A percentile compares a stretch with the other conserved stretches of the same genome.
phyloP scores from a whole-genome alignment of 2,329 filamentous ascomycete species.

The Penicillium thymicola region DNA sequence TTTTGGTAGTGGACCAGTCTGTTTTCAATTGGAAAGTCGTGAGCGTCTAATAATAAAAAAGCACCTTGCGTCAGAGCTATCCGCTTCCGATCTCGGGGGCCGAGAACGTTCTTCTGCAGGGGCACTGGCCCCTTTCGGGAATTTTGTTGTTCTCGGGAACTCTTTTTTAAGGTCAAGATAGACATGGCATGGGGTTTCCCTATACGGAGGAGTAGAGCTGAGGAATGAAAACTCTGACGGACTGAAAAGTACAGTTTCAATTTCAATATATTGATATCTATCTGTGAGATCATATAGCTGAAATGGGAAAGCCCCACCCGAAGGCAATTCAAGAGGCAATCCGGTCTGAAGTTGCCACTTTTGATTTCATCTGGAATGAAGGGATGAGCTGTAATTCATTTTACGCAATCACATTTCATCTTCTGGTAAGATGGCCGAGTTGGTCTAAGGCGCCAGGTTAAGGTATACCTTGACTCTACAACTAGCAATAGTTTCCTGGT shows the following conservation, averaged over 20 bases:
- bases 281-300: background rate
- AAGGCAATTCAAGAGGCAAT: background rate
- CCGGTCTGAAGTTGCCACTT: slow-evolving; percentile 2
- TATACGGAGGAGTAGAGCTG: background rate
- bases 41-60: background rate
- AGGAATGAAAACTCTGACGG: background rate
- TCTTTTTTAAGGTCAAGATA: background rate
- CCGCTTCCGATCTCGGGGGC: slow-evolving; percentile 1
- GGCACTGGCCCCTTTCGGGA: background rate
- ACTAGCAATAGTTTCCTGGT: slow-evolving; percentile 12
- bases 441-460: slow-evolving; percentile 37
- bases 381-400: accelerated
- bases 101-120: slow-evolving; percentile 2
- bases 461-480: slow-evolving; percentile 26
- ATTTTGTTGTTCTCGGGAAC: background rate
- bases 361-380: background rate
- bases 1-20: background rate
- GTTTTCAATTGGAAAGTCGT: background rate
- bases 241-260: background rate
- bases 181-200: background rate
- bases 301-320: slow-evolving; percentile 5
- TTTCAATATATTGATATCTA: background rate
- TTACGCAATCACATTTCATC: accelerated
- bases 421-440: slow-evolving; percentile 35
- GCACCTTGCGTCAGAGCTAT: background rate